These are phyloP conservation scores for Margaritispora aquatica DNA, from an alignment of 495 filamentous ascomycete species.

Conservation along the genomic window DNA sequence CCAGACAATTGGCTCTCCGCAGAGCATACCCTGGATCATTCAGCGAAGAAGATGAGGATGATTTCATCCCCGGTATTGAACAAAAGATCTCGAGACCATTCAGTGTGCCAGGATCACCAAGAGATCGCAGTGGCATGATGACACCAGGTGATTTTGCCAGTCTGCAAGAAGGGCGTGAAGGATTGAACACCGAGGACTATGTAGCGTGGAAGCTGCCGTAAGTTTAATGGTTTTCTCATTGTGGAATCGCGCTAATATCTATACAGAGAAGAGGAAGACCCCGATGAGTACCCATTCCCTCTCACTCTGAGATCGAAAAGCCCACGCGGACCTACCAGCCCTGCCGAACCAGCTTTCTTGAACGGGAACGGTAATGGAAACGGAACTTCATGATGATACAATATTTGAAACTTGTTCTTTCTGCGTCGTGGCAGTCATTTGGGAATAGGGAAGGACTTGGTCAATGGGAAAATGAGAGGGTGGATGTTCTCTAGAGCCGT, in stretches of 20 bases:
- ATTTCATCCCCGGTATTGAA: constrained; percentile 82
- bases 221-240: constrained; percentile 37
- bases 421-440: not conserved
- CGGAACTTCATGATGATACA: not conserved
- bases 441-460: not conserved
- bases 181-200: constrained; percentile 93
- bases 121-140: constrained; percentile 95
- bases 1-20: constrained; percentile 82
- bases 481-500: not conserved
- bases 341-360: constrained; percentile 16
- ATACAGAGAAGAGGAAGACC: constrained; percentile 84
- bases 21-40: constrained; percentile 90
- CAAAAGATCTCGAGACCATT: constrained; percentile 91
- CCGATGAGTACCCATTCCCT: constrained; percentile 89
- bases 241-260: constrained; percentile 17
- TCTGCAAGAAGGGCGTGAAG: constrained; percentile 88
- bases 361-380: constrained; percentile 7
- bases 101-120: constrained; percentile 86
- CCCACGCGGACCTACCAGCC: constrained; percentile 20
- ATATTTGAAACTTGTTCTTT: not conserved
- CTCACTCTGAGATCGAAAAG: constrained; percentile 64
- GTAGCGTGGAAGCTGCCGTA: constrained; percentile 97
- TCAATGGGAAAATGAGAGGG: not conserved
- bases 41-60: constrained; percentile 65
- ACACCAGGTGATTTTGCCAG: constrained; percentile 97